Evolutionary conservation across 164 flowering plant genomes (phyloP).

Genomic region (Piper longum): DNA sequence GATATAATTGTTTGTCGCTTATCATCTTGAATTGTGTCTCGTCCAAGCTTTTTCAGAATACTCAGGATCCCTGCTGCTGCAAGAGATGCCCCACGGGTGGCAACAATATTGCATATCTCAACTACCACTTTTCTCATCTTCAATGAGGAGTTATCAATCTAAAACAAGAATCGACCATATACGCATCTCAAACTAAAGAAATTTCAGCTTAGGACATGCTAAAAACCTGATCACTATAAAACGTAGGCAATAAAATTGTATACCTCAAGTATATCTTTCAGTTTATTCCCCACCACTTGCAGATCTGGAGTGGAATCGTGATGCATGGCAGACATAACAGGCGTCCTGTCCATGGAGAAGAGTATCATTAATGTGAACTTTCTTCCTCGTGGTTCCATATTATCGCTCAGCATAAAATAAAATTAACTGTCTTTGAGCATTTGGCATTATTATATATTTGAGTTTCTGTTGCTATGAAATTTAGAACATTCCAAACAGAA

Average conservation of each 20-base stretch:
- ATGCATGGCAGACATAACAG: constrained; percentile 68
- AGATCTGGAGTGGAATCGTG: constrained; percentile 56
- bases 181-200: too few species aligned
- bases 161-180: neutral
- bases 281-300: constrained; percentile 33
- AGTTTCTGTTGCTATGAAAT: too few species aligned
- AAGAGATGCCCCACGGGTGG: constrained; percentile 50
- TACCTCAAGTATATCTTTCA: constrained; percentile 39
- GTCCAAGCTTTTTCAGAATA: constrained; percentile 40
- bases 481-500: too few species aligned
- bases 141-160: constrained; percentile 23
- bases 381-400: neutral
- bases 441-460: too few species aligned
- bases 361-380: neutral
- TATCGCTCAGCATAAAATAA: too few species aligned
- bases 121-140: constrained; percentile 32
- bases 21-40: constrained; percentile 10
- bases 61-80: constrained; percentile 57
- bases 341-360: constrained; percentile 22
- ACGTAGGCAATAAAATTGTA: neutral
- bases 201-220: neutral
- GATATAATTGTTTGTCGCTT: constrained; percentile 30
- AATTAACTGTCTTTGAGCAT: too few species aligned
- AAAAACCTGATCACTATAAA: neutral
- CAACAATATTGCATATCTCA: constrained; percentile 45